Evolutionary conservation across 2,329 filamentous ascomycete species (phyloP), one percentile per base, ranked within the genome.

Genomic region (Curvularia sp.): DNA sequence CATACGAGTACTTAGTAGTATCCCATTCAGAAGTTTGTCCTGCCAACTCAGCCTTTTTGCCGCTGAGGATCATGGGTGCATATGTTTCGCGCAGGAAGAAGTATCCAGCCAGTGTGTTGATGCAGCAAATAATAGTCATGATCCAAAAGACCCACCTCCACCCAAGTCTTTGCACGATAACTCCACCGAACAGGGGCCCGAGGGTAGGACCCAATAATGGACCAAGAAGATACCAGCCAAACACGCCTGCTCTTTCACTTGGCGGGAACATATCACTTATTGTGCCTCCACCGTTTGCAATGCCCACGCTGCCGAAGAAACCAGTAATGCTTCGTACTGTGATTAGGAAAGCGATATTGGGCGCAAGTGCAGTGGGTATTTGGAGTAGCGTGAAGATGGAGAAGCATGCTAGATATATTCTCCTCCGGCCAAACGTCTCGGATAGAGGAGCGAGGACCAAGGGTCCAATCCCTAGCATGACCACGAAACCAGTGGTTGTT

Each of bases 231-330:
- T 81, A 82, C 77, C 78, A 81, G 2, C 79, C 79, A 57, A 81
- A 80, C 0, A 82, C 74, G 4, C 78, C 76, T 9, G 80, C 81
- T 58, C 82, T 69, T 57, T 82, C 74, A 23, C 68, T 75, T 0
- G 80, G 78, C 23, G 75, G 63, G 54, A 83, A 84, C 81, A 84
- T 83, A 52, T 84, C 82, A 47, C 72, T 77, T n/a, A 84, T 81
- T 0, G 79, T 83, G 1, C 82, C 81, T 6, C 82, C 82, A 1
- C 83, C 82, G 66, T 82, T 83, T 0, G 81, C 80, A 46, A 83
- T 80, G 0, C 80, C 80, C 0, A 84, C 78, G 60, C 78, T 80
- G 1, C 82, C 82, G 64, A 83, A 83, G 69, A 83, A 83, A 4
- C 81, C 82, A 2, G 79, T 67, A 3, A 83, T 56, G 2, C 80